phyloP scores from a whole-genome alignment of 2,329 filamentous ascomycete genomes.

The Botrytis fragariae region DNA sequence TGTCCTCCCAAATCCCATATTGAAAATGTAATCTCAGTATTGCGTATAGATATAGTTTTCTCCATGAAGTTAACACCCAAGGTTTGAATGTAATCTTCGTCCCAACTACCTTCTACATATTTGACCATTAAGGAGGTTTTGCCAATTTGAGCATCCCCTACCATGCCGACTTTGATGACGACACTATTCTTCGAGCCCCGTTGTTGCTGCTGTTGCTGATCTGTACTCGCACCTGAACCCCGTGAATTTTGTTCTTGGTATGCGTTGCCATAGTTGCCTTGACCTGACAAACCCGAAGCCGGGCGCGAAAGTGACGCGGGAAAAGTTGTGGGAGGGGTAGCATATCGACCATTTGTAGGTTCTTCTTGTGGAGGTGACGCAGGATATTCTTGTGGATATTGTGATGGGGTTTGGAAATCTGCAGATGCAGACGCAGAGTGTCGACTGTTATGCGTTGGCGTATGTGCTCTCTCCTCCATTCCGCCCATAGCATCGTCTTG shows the following conservation, averaged over 20 bases:
- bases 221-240: slow-evolving; percentile 28
- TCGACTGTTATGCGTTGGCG: slow-evolving; percentile 34
- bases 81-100: slow-evolving; percentile 99
- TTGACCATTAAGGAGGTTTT: slow-evolving; percentile 99
- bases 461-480: slow-evolving; percentile 36
- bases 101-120: slow-evolving; percentile 98
- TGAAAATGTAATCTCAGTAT: slow-evolving; percentile 98
- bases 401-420: slow-evolving; percentile 36
- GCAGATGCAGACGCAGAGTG: slow-evolving; percentile 38
- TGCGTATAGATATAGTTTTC: slow-evolving; percentile 98
- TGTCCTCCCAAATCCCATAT: slow-evolving; percentile 99
- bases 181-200: slow-evolving; percentile 60
- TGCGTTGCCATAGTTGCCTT: slow-evolving; percentile 35
- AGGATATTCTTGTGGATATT: slow-evolving; percentile 33
- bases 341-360: slow-evolving; percentile 34
- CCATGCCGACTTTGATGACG: slow-evolving; percentile 99
- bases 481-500: slow-evolving; percentile 35
- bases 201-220: slow-evolving; percentile 20
- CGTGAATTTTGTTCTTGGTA: slow-evolving; percentile 39
- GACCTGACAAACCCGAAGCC: slow-evolving; percentile 37
- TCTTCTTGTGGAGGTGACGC: slow-evolving; percentile 35
- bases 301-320: slow-evolving; percentile 38
- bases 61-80: slow-evolving; percentile 99
- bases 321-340: slow-evolving; percentile 37
- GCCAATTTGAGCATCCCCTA: slow-evolving; percentile 97